Evolutionary conservation across 75 land plant species (phyloP), one percentile per base, ranked within the genome.

Genomic region (Cryptomeria japonica): DNA sequence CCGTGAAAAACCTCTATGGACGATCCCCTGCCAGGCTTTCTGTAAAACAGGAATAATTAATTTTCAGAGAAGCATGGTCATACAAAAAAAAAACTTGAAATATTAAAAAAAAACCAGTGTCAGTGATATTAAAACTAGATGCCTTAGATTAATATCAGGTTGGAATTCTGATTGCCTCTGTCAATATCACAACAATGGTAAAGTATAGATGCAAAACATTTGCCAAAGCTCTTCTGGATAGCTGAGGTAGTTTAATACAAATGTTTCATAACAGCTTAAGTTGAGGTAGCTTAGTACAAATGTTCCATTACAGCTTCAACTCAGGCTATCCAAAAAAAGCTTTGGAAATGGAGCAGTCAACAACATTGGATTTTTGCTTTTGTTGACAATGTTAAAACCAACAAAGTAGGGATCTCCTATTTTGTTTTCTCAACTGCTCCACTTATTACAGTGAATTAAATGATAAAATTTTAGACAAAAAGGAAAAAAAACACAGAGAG

Each of bases 1-100:
- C 95, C 97, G 15, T 89, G 90, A 91, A 96, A 96, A 46, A 97
- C 89, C 88, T 91, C 91, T 3, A 7, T 8, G 70, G 70, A 7
- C 55, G 16, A 88, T 15, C 88, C 76, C 36, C 44, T 51, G 22
- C 86, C 76, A 36, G 42, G 42, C 31, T 64, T 34, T 64, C 70
- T 64, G 70, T 64, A 5, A 28, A 64, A 64, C 70, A 80, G 22
- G n/a, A 25, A 64, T 64, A 64, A 25, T 64, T 64, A 6, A 25
- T 25, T 18, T 51, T 19, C 6, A 58, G 64, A 58, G 3, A 58
- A 58, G 4, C 64, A 5, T 7, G 8, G n/a, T 64, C 28, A 9
- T 64, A 22, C 31, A 64, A 7, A 64, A 7, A 61, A 25, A 8
- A 6, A 5, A 5, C 70, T 64, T 64, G 10, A 64, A 25, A 64